These are phyloP conservation scores for Carex cristatella DNA, from an alignment of 176 grass and related monocot genomes.

Conservation along the genomic window DNA sequence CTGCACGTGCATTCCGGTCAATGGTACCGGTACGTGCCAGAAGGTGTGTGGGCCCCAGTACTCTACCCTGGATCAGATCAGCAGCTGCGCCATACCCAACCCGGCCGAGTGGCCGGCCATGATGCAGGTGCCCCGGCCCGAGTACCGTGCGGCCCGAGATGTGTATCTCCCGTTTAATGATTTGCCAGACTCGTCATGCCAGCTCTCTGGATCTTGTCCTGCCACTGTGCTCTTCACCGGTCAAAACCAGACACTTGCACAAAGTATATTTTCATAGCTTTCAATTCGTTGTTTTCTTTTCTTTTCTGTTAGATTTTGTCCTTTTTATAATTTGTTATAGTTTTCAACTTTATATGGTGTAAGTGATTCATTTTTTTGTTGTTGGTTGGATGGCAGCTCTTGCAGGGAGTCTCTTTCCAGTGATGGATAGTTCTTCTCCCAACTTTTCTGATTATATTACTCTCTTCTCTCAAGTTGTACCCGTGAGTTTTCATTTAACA, in stretches of 20 bases:
- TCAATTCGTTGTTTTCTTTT: background rate
- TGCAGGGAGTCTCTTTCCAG: slow-evolving; percentile 46
- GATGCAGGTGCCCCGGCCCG: slow-evolving; percentile 50
- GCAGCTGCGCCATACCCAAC: slow-evolving; percentile 51
- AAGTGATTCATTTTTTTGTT: background rate
- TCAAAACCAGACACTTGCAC: slow-evolving; percentile 46
- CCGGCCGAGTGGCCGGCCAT: slow-evolving; percentile 57
- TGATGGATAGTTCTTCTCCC: slow-evolving; percentile 19
- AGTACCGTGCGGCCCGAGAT: slow-evolving; percentile 34
- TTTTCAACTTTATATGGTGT: background rate
- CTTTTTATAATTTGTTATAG: background rate
- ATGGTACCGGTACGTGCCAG: slow-evolving; percentile 32
- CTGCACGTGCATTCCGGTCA: slow-evolving; percentile 44
- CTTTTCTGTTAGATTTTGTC: background rate
- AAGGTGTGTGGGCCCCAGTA: slow-evolving; percentile 58
- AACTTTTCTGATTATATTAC: slow-evolving; percentile 60
- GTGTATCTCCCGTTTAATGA: slow-evolving; percentile 8
- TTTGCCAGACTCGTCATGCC: slow-evolving; percentile 51
- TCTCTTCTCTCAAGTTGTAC: slow-evolving; percentile 33
- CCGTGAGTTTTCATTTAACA: slow-evolving; percentile 38
- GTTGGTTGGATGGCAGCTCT: slow-evolving; percentile 37
- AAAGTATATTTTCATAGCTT: slow-evolving; percentile 34
- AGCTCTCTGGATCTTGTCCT: slow-evolving; percentile 47
- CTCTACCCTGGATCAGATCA: slow-evolving; percentile 70
- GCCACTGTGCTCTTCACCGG: slow-evolving; percentile 59